Evolutionary conservation across 2,329 filamentous ascomycete genomes (phyloP), one percentile per base, ranked within the genome.

Genomic region (Aaosphaeria arxii): DNA sequence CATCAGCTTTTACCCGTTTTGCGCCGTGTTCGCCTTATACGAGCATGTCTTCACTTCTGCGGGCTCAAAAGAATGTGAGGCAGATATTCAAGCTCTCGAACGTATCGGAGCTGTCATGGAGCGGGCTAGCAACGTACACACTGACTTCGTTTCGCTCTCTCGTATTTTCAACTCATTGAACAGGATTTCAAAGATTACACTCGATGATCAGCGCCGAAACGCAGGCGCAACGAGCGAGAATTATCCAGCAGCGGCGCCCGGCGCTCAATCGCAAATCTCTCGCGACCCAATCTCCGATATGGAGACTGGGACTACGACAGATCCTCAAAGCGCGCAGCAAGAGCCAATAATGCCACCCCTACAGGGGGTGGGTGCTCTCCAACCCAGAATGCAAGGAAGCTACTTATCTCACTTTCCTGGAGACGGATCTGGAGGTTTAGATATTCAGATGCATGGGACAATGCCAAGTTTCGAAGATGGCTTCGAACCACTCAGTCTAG

Each of bases 1-100:
- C 47, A 57, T 65, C 38, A 57, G 48, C 35, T 59, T 66, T 36
- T 66, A 63, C 32, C 61, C 62, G 0, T 66, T 66, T 45, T 63
- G 58, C 30, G 61, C 62, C 4, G 52, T 63, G 5, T 65, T 66
- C 49, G 52, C 59, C 1, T 55, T 66, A 1, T 66, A 66, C 48
- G 61, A 63, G 39, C 43, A 65, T 40, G 57, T 66, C 30, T 49
- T 66, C 17, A 55, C 55, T 1, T 58, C 52, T 36, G 50, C 38
- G 38, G 38, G 58, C 30, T 57, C 59, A 0, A 50, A 59, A 0
- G 53, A 60, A 13, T 65, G 61, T 50, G 59, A 61, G 38, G 45
- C 52, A 39, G 62, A 66, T 31, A 40, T 65, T 11, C 36, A 46
- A 24, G 42, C 53, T 4, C 56, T 66, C 2, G 62, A 65, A 43